Base-by-base conservation (phyloP, 169 alveolate genomes). In the Cryptosporidium sp. region DNA sequence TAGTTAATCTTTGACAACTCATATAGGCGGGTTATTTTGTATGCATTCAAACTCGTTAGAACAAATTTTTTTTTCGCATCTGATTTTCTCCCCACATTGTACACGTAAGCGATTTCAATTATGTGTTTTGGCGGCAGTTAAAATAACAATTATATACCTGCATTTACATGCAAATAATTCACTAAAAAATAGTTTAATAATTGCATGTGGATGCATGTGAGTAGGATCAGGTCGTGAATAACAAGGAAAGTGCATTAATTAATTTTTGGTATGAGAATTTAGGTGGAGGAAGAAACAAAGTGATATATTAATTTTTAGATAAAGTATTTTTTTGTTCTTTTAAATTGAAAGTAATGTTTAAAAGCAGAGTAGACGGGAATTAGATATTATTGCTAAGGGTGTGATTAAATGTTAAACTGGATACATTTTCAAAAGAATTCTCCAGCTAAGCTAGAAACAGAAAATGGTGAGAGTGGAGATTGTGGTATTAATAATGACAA, bases 321-420 rank as follows among this genome's bases (percentile, higher is more conserved):
- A 48, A 18, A 18, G 55, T 48, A 16, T 14, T 8, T 41, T 0
- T 41, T 8, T 41, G 9, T 41, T 41, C 9, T 41, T 41, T 41
- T 48, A 14, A 55, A 9, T 55, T n/a, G 29, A 3, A 2, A 55
- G 14, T 55, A 23, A 23, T 8, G 31, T n/a, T n/a, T n/a, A 21
- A 55, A 37, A 23, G 14, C 8, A 9, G 10, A 55, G 3, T 5
- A 23, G 67, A 55, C 7, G 37, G 9, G 67, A 55, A 55, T 21
- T 26, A 2, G 1, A 21, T 3, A 23, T 55, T 26, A 55, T 26
- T 29, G 33, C 21, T 43, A 9, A 70, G 23, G n/a, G 62, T 21
- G 41, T 48, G 23, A 43, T n/a, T 55, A 51, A 55, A 73, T 73
- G 86, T 73, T 73, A 43, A 73, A 37, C 48, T 73, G 86, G 86